Base-by-base conservation (phyloP, 768 basidiomycete species). In the Coprinopsis strossmayeri region DNA sequence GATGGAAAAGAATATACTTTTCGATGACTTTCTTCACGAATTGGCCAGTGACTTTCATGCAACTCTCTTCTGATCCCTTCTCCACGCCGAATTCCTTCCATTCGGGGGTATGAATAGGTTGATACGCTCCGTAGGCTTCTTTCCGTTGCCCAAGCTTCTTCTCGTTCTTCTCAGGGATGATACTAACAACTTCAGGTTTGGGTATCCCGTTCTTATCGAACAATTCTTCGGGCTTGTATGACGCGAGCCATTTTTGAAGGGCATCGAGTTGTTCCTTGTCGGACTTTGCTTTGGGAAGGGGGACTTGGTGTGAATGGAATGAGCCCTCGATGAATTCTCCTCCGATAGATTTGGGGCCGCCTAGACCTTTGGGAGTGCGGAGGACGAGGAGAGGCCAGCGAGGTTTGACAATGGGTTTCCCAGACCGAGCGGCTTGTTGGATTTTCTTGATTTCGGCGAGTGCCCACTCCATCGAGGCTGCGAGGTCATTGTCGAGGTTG, bases 341-440 rank as follows among this genome's bases (percentile, higher is more conserved):
- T 45, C 79, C 72, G 24, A 87, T 61, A 18, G 66, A 54, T 54
- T 81, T 81, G 1, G 89, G 88, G 3, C 86, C 84, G 4, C 81
- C 72, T 70, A 77, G 81, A 21, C 90, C 85, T 66, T 95, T 95
- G 9, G 91, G 90, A 1, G 89, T 89, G 37, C 91, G 80, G 38
- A 94, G 74, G 57, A 93, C 77, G 53, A 96, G 69, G 61, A 93
- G 76, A 2, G 92, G 92, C 89, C 89, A 94, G 35, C 88, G 77
- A n/a, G 92, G 92, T 69, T 93, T 93, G 45, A 81, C 71, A 53
- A 90, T 80, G 13, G 91, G 82, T 2, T 82, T 76, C 1, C 87
- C 87, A 10, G 67, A 70, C 39, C 92, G 81, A 15, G 92, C 91
- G 0, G 85, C 88, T 0, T 64, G 63, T 61, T 96, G 91, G 44